These are phyloP conservation scores for Mallotus nudiflorus DNA, from an alignment of 345 rosid species.

Conservation along the genomic window DNA sequence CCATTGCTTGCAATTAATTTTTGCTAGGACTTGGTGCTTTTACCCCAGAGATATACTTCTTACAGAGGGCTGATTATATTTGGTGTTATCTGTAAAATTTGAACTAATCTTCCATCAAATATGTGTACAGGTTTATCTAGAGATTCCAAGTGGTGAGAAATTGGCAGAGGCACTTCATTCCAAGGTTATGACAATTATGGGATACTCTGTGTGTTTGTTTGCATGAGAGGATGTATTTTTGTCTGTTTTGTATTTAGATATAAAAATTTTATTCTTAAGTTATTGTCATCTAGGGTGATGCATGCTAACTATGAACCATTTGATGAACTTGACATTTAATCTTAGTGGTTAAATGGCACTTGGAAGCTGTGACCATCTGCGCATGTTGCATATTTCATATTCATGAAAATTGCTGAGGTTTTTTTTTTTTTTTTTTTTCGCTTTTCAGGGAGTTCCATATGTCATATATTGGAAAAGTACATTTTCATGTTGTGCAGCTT, in stretches of 20 bases:
- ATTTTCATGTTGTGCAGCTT: slow-evolving; percentile 61
- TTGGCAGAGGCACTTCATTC: slow-evolving; percentile 85
- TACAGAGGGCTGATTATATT: background rate
- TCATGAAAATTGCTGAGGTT: slow-evolving; percentile 6
- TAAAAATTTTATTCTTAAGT: background rate
- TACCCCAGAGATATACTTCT: background rate
- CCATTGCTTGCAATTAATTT: background rate
- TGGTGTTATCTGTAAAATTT: background rate
- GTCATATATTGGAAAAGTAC: slow-evolving; percentile 77
- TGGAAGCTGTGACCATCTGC: slow-evolving; percentile 13
- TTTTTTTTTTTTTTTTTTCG: slow-evolving; percentile 26
- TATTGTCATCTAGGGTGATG: background rate
- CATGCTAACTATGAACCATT: background rate
- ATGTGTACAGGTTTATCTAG: slow-evolving; percentile 71
- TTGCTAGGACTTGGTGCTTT: background rate
- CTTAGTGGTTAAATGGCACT: slow-evolving; percentile 5
- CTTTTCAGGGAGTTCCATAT: slow-evolving; percentile 79
- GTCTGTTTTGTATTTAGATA: background rate
- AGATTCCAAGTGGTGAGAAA: slow-evolving; percentile 73
- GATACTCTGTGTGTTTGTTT: background rate
- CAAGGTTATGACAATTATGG: slow-evolving; percentile 45
- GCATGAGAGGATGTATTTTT: background rate
- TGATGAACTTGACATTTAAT: background rate
- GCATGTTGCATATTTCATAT: background rate
- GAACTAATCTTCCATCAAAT: slow-evolving; percentile 3